Evolutionary conservation across 2,329 filamentous ascomycete genomes (phyloP).

Genomic region (Piedraia hortae): DNA sequence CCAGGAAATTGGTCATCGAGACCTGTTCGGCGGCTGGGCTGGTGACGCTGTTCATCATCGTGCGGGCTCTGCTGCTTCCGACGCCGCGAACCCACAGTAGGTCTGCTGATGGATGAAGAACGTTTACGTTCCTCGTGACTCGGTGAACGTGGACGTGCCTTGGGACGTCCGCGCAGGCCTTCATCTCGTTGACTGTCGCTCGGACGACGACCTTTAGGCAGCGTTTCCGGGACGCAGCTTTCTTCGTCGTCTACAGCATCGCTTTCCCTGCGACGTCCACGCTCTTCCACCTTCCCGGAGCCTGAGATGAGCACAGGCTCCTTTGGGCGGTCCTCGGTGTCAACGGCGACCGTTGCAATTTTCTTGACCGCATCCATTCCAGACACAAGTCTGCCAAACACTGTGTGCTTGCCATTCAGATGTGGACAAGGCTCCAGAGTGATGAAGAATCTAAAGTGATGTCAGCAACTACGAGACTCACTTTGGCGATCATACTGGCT

Average conservation of each 20-base stretch:
- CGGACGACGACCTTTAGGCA: conserved; percentile 9
- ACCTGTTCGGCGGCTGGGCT: conserved; percentile 16
- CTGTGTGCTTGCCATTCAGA: conserved; percentile 17
- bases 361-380: conserved; percentile 13
- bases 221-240: conserved; percentile 6
- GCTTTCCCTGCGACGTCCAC: conserved; percentile 9
- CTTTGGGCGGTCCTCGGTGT: conserved; percentile 13
- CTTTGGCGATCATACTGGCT: conserved; percentile 11
- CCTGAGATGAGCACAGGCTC: conserved; percentile 13
- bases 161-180: conserved; percentile 12
- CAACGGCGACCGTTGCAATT: conserved; percentile 14
- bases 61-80: too few relatives aligned
- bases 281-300: conserved; percentile 15
- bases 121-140: too few relatives aligned
- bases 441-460: conserved; percentile 14
- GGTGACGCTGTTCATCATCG: conserved; percentile 6
- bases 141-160: conserved; percentile 10
- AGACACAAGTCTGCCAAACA: conserved; percentile 15
- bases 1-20: too few relatives aligned
- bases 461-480: neutral
- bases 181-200: conserved; percentile 14
- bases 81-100: too few relatives aligned
- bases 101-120: too few relatives aligned
- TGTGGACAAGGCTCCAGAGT: conserved; percentile 15
- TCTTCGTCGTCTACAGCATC: conserved; percentile 8